Conservation (phyloP, 148 eudicot species). For the Hydrangea macrophylla region DNA sequence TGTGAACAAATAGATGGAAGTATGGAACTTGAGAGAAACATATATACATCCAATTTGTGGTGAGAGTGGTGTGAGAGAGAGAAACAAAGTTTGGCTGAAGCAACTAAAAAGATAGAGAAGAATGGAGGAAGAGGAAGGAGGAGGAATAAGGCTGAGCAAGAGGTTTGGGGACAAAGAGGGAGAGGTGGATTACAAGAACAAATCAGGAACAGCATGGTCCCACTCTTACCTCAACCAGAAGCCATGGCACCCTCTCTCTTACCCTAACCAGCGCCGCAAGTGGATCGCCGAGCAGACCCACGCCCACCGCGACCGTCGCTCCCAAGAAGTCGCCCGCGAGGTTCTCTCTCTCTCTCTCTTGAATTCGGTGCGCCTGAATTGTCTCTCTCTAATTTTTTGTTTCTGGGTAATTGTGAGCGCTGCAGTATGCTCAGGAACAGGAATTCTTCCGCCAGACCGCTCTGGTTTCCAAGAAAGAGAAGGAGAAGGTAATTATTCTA, state of each 20-base stretch:
- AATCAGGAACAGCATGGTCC: slow-evolving; percentile 95
- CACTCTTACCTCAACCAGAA: slow-evolving; percentile 86
- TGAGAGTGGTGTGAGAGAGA: too few relatives aligned
- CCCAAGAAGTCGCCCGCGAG: slow-evolving; percentile 88
- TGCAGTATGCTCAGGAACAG: slow-evolving; percentile 96
- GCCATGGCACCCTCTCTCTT: slow-evolving; percentile 99
- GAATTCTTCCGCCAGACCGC: slow-evolving; percentile 86
- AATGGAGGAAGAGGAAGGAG: slow-evolving; percentile 71
- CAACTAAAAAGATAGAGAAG: too few relatives aligned
- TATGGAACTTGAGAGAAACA: too few relatives aligned
- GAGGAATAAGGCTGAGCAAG: slow-evolving; percentile 65
- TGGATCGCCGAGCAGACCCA: slow-evolving; percentile 99
- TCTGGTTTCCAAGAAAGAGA: slow-evolving; percentile 82
- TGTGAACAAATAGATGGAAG: too few relatives aligned
- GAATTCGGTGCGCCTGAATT: not conserved
- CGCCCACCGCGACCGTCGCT: slow-evolving; percentile 67
- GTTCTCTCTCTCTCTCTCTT: slow-evolving; percentile 17
- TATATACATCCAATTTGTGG: too few relatives aligned
- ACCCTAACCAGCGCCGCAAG: slow-evolving; percentile 97
- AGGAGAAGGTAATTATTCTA: slow-evolving; percentile 60
- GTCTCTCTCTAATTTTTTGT: not conserved
- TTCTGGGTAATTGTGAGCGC: too few relatives aligned
- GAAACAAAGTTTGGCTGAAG: too few relatives aligned
- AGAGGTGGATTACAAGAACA: slow-evolving; percentile 81
- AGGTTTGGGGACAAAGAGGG: slow-evolving; percentile 68